Conservation (phyloP, 108 stramenopile species). For the Asterionellopsis glacialis region DNA sequence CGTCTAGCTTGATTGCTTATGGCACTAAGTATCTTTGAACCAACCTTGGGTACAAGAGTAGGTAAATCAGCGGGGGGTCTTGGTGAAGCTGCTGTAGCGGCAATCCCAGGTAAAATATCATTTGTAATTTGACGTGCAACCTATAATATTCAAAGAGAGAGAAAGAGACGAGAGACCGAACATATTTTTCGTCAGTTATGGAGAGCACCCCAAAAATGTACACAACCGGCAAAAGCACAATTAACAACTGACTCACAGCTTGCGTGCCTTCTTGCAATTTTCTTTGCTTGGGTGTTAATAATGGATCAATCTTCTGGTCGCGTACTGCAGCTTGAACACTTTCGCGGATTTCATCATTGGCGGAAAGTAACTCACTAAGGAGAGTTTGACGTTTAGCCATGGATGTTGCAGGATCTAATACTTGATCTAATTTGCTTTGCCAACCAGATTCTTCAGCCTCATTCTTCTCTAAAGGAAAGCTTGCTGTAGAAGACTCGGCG, state of each 20-base stretch:
- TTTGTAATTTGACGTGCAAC: constrained; percentile 74
- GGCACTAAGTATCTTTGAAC: constrained; percentile 57
- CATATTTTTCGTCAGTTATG: no score
- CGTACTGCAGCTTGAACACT: constrained; percentile 58
- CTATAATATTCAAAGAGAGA: no score
- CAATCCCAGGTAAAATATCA: constrained; percentile 73
- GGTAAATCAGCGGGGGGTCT: constrained; percentile 22
- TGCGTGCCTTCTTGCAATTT: constrained; percentile 73
- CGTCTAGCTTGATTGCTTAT: constrained; percentile 63
- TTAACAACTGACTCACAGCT: no score
- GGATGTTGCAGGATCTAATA: constrained; percentile 65
- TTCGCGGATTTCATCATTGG: constrained; percentile 67
- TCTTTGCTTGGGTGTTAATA: constrained; percentile 70
- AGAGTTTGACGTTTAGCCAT: constrained; percentile 66
- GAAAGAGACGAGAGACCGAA: no score
- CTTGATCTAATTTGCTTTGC: constrained; percentile 65
- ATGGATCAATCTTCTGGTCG: constrained; percentile 75
- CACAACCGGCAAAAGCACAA: no score
- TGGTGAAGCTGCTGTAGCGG: constrained; percentile 21
- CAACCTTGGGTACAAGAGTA: constrained; percentile 53
- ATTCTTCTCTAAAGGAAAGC: constrained; percentile 33
- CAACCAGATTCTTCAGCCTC: constrained; percentile 20
- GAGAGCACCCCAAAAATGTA: no score
- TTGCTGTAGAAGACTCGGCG: no score
- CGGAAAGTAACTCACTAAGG: constrained; percentile 56